Percentiles rank a stretch among this genome's conserved stretches.
Evolutionary conservation across 176 grass and related monocot genomes (phyloP).

Genomic region (Bothriochloa decipiens): DNA sequence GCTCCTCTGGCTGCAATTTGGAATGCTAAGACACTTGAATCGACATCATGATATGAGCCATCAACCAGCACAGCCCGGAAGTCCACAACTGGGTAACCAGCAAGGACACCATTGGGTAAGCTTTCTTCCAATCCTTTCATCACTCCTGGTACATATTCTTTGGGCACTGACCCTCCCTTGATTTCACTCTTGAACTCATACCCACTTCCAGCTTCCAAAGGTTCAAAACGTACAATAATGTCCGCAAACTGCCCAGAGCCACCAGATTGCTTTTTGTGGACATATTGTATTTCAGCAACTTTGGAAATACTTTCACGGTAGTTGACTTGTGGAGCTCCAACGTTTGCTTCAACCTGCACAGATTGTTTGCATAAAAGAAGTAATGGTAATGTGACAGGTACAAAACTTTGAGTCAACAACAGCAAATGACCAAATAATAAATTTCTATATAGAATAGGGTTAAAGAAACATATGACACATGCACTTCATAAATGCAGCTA

Average conservation of each 20-base stretch:
- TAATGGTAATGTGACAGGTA: background rate
- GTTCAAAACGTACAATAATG: slow-evolving; percentile 85
- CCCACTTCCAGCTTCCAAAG: slow-evolving; percentile 82
- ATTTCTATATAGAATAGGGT: slow-evolving; percentile 12
- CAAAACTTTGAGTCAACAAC: background rate
- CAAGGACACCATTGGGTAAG: slow-evolving; percentile 90
- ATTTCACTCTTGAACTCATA: slow-evolving; percentile 99
- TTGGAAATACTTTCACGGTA: slow-evolving; percentile 98
- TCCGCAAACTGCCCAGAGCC: slow-evolving; percentile 96
- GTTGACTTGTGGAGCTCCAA: slow-evolving; percentile 98
- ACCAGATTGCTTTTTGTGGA: slow-evolving; percentile 98
- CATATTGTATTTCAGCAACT: slow-evolving; percentile 77
- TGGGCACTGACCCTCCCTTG: slow-evolving; percentile 91
- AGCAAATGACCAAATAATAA: slow-evolving; percentile 4
- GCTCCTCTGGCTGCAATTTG: slow-evolving; percentile 94
- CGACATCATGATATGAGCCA: slow-evolving; percentile 96
- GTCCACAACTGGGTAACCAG: slow-evolving; percentile 92
- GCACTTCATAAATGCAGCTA: slow-evolving; percentile 17
- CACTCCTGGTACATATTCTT: slow-evolving; percentile 95
- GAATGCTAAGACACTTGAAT: slow-evolving; percentile 96
- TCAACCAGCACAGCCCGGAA: slow-evolving; percentile 82
- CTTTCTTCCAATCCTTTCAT: slow-evolving; percentile 96
- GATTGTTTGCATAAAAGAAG: slow-evolving; percentile 26
- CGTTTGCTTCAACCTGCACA: slow-evolving; percentile 92
- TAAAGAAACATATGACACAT: background rate